Evolutionary conservation across 345 rosid species (phyloP).

Genomic region (Linum tenue): DNA sequence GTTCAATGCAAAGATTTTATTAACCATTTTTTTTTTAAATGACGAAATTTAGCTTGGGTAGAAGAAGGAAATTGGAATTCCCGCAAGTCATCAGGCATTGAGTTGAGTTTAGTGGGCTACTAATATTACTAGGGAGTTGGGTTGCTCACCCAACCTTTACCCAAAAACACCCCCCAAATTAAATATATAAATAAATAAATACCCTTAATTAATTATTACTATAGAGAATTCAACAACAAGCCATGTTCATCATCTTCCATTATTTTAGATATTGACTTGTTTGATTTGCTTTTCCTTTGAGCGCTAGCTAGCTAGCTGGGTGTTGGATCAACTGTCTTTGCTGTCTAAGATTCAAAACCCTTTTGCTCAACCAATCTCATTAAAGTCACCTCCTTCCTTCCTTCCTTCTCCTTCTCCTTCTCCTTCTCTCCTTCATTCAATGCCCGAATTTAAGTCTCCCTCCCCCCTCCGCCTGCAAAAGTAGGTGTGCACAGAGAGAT

Average conservation of each 20-base stretch:
- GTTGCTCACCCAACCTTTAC: conserved; percentile 9
- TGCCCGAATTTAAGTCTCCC: conserved; percentile 1
- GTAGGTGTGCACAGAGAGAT: conserved; percentile 2
- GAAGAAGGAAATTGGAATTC: too few relatives aligned
- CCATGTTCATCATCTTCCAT: not conserved
- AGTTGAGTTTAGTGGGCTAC: too few relatives aligned
- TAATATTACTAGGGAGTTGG: not conserved
- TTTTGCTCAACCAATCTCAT: not conserved
- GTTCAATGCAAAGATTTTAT: too few relatives aligned
- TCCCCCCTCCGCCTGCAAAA: conserved; percentile 3
- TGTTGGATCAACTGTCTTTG: not conserved
- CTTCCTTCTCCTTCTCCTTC: not conserved
- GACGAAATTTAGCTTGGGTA: too few relatives aligned
- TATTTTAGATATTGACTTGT: too few relatives aligned
- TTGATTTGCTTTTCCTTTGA: too few relatives aligned
- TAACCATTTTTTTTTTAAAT: too few relatives aligned
- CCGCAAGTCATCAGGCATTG: too few relatives aligned
- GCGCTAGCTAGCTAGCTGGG: not conserved
- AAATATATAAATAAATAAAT: too few relatives aligned
- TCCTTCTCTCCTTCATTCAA: conserved; percentile 3
- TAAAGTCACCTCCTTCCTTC: not conserved
- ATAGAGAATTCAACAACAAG: not conserved
- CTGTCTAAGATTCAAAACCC: not conserved
- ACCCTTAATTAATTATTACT: not conserved
- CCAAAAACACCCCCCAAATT: not conserved